These are phyloP conservation scores for Phytophthora podocarpi DNA, from an alignment of 352 stramenopile genomes.

Conservation along the genomic window DNA sequence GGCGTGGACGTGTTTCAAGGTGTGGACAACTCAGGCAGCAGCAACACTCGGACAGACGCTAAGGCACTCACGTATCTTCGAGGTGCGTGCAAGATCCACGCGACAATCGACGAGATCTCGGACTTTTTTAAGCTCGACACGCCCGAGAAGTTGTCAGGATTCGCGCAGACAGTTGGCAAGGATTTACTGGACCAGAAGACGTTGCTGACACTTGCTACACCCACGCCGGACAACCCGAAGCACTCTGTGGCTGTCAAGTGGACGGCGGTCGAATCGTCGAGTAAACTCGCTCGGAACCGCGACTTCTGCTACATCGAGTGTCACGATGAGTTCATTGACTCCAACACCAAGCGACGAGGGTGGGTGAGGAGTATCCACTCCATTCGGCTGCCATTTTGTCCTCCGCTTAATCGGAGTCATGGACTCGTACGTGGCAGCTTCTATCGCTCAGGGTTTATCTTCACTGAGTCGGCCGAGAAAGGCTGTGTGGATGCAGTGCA, in stretches of 20 bases:
- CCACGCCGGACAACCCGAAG: constrained; percentile 75
- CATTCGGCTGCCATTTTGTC: constrained; percentile 77
- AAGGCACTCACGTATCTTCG: constrained; percentile 72
- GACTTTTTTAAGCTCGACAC: constrained; percentile 85
- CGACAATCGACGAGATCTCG: constrained; percentile 79
- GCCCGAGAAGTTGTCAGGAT: constrained; percentile 68
- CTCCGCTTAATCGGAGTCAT: constrained; percentile 55
- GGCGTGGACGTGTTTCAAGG: constrained; percentile 81
- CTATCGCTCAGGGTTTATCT: constrained; percentile 83
- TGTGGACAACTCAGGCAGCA: constrained; percentile 46
- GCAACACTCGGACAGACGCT: constrained; percentile 11
- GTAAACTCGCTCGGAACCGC: constrained; percentile 74
- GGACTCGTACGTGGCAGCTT: constrained; percentile 72
- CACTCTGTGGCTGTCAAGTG: constrained; percentile 88
- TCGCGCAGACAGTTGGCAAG: constrained; percentile 73
- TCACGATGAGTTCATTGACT: constrained; percentile 87
- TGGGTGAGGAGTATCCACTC: constrained; percentile 85
- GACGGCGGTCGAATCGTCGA: constrained; percentile 77
- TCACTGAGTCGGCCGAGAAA: constrained; percentile 61
- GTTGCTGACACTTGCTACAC: constrained; percentile 64
- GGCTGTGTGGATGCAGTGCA: constrained; percentile 74
- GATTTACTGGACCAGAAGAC: constrained; percentile 84
- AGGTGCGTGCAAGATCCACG: constrained; percentile 71
- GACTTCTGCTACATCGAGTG: constrained; percentile 89
- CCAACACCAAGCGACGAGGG: constrained; percentile 62